A percentile compares a stretch with the other conserved stretches of the same genome.
phyloP scores from a whole-genome alignment of 768 basidiomycete species.

The Termitomyces heimii region DNA sequence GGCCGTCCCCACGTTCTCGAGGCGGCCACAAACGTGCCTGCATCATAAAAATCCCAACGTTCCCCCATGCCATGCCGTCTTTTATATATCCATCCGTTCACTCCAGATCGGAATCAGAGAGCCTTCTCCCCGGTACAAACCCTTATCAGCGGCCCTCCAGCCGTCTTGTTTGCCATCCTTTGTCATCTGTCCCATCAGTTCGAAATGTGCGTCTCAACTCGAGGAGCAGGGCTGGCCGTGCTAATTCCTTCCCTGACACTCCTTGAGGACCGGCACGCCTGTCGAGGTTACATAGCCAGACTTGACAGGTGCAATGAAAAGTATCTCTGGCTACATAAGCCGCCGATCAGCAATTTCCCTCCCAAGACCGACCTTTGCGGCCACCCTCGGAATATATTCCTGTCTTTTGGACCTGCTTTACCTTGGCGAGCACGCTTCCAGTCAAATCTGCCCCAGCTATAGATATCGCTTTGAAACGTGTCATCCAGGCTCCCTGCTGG shows the following conservation, averaged over 20 bases:
- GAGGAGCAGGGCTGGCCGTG: constrained; percentile 2
- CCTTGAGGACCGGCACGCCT: neutral
- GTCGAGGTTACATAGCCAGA: too few species aligned
- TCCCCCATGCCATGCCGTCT: constrained; percentile 23
- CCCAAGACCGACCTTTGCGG: neutral
- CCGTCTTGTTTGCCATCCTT: constrained; percentile 6
- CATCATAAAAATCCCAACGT: constrained; percentile 21
- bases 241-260: constrained; percentile 7
- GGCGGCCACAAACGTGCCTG: constrained; percentile 37
- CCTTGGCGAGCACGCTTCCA: neutral
- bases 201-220: neutral
- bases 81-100: constrained; percentile 29
- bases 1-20: constrained; percentile 10
- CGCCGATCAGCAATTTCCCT: too few species aligned
- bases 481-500: neutral
- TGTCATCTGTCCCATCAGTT: neutral
- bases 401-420: neutral
- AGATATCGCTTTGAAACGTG: neutral
- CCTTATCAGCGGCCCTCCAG: constrained; percentile 26
- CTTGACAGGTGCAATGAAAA: too few species aligned
- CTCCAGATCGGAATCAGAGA: constrained; percentile 15
- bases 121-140: constrained; percentile 10
- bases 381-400: too few species aligned
- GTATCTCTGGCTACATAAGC: too few species aligned
- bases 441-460: neutral